Evolutionary conservation across 1,284 basidiomycete species (phyloP).

Genomic region (Farysia itapuensis): DNA sequence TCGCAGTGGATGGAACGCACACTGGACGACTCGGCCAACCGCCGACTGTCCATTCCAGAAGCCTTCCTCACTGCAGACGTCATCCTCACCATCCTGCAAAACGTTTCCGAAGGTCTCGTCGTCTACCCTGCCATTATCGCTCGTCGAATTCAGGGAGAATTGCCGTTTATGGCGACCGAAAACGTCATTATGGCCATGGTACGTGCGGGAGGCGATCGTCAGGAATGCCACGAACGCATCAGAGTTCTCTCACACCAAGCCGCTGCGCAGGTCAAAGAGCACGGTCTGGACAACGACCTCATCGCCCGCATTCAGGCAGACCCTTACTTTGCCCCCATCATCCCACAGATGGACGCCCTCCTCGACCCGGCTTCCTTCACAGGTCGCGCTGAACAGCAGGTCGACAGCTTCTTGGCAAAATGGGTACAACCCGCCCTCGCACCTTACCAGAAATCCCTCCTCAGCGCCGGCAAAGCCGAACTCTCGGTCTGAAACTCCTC

Average conservation of each 20-base stretch:
- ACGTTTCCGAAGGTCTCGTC: conserved; percentile 93
- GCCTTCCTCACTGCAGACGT: conserved; percentile 97
- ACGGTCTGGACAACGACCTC: conserved; percentile 93
- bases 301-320: conserved; percentile 80
- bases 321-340: conserved; percentile 68
- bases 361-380: conserved; percentile 48
- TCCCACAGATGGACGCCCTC: conserved; percentile 62
- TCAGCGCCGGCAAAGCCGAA: conserved; percentile 67
- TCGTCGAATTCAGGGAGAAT: conserved; percentile 85
- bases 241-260: conserved; percentile 95
- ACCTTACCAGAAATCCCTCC: conserved; percentile 68
- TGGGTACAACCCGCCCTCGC: conserved; percentile 86
- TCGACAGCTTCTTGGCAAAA: conserved; percentile 71
- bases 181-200: conserved; percentile 99
- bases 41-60: conserved; percentile 91
- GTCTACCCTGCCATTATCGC: conserved; percentile 96
- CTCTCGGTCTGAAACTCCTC: conserved; percentile 53
- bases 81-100: conserved; percentile 89
- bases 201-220: conserved; percentile 87
- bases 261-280: conserved; percentile 87
- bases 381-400: conserved; percentile 54
- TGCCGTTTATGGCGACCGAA: conserved; percentile 94
- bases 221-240: conserved; percentile 95
- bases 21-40: conserved; percentile 75
- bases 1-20: conserved; percentile 60